Percentiles rank a stretch among this genome's conserved stretches.
Conservation (phyloP, 495 filamentous ascomycete genomes). For the Neurospora sp. region DNA sequence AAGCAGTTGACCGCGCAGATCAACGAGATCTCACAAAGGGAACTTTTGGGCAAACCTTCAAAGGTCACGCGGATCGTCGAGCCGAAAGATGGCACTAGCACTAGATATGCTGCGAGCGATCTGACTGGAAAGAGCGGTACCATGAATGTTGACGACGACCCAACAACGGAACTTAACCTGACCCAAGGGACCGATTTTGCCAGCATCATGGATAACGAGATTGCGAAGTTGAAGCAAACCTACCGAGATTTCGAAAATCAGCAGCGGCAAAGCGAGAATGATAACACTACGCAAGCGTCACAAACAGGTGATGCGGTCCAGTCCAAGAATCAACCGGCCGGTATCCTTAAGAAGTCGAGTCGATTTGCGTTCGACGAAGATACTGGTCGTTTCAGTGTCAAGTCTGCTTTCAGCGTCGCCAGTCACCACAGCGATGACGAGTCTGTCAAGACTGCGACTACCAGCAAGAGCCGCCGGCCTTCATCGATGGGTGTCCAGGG, state of each 20-base stretch:
- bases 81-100: constrained; percentile 18
- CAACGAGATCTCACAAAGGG: constrained; percentile 23
- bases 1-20: constrained; percentile 21
- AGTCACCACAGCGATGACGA: constrained; percentile 21
- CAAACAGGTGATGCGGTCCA: constrained; percentile 10
- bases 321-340: constrained; percentile 21
- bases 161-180: constrained; percentile 30
- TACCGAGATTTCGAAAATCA: constrained; percentile 22
- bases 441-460: neutral
- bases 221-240: constrained; percentile 26
- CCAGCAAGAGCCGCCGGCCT: constrained; percentile 2
- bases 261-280: constrained; percentile 14
- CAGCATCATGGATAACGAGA: constrained; percentile 30
- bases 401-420: constrained; percentile 26
- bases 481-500: constrained; percentile 4
- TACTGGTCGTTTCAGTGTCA: constrained; percentile 34
- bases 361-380: constrained; percentile 26
- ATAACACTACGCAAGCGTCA: constrained; percentile 9
- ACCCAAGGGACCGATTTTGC: constrained; percentile 32
- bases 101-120: constrained; percentile 9
- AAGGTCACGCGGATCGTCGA: constrained; percentile 28
- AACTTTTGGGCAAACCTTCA: constrained; percentile 20
- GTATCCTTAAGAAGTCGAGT: constrained; percentile 36
- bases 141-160: constrained; percentile 28
- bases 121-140: constrained; percentile 18